These are phyloP conservation scores for Sphaerulina musiva DNA, from an alignment of 2,329 filamentous ascomycete genomes.

Conservation along the genomic window DNA sequence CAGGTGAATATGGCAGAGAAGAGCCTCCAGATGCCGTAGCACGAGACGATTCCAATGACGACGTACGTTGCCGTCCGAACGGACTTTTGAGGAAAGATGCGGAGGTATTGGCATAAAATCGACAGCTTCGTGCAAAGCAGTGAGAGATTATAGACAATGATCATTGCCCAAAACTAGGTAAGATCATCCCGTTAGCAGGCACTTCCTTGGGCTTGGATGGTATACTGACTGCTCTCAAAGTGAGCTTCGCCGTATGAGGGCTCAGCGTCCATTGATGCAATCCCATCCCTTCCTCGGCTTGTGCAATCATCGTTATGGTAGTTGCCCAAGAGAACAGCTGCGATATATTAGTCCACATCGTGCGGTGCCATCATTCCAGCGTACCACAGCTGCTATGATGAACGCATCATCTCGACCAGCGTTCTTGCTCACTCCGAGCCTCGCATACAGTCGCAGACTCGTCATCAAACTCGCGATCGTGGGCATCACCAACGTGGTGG, in stretches of 20 bases:
- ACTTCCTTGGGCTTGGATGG: background rate
- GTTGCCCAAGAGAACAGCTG: constrained; percentile 1
- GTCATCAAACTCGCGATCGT: constrained; percentile 18
- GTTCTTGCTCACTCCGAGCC: constrained; percentile 8
- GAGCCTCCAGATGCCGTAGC: constrained; percentile 30
- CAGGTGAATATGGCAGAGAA: constrained; percentile 39
- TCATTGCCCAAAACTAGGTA: constrained; percentile 8
- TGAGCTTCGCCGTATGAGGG: constrained; percentile 1
- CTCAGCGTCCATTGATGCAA: constrained; percentile 3
- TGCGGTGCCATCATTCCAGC: background rate
- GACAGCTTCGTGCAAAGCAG: constrained; percentile 40
- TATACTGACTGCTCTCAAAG: constrained; percentile 7
- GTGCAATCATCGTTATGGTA: background rate
- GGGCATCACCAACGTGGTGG: constrained; percentile 20
- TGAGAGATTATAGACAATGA: constrained; percentile 34
- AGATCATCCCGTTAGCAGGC: background rate
- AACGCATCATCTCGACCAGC: constrained; percentile 11
- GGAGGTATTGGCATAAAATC: constrained; percentile 44
- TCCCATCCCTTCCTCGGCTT: constrained; percentile 7
- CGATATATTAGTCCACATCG: background rate
- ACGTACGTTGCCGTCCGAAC: constrained; percentile 32
- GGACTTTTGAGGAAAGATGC: constrained; percentile 38
- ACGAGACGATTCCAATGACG: constrained; percentile 28
- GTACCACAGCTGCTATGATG: constrained; percentile 8
- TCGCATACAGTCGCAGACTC: constrained; percentile 16